Base-by-base conservation (phyloP, 371 early-diverging fungal species). In the Choanephora cucurbitarum region DNA sequence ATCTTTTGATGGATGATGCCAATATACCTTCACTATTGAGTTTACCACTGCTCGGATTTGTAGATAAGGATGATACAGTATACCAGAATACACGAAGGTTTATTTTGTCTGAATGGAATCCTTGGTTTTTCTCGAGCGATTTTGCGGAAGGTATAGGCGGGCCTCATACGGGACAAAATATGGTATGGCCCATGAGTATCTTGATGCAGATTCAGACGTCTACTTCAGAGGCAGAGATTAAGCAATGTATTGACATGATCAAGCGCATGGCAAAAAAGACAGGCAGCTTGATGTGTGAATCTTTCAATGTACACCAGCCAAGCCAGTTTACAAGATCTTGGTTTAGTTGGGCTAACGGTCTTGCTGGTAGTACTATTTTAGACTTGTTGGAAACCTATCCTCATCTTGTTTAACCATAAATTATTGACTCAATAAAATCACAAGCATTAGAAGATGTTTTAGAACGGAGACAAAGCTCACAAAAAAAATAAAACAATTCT, bases 1-100 rank as follows among this genome's bases (percentile, higher is more conserved):
- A 59, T 3, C 55, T 83, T 3, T 51, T 87, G 11, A 85, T 85
- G 83, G 88, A 87, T 52, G 88, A 87, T 49, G 85, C 86, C 15
- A 85, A 84, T 44, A 74, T 79, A 14, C 88, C 88, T 1, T 77
- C 80, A 2, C 69, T 87, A 5, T 57, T 87, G 7, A 73, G 80
- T 15, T 58, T 87, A 37, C 86, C 86, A 2, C 64, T 81, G 7
- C 55, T 85, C 1, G 88, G 84, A 0, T 87, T 85, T 58, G 47
- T 81, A 11, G 51, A 53, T n/a, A 57, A 58, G 9, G 45, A 54
- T 13, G 79, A 86, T 41, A 52, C 67, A 5, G 54, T 75, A 1
- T 87, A 87, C 62, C 58, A 58, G 40, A 73, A 68, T 31, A 87
- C 88, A 1, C 73, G 88, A 34, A 33, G 32, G 1, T 65, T 84